Evolutionary conservation across 192 early-diverging fungal species (phyloP).

Genomic region (Podila verticillata): DNA sequence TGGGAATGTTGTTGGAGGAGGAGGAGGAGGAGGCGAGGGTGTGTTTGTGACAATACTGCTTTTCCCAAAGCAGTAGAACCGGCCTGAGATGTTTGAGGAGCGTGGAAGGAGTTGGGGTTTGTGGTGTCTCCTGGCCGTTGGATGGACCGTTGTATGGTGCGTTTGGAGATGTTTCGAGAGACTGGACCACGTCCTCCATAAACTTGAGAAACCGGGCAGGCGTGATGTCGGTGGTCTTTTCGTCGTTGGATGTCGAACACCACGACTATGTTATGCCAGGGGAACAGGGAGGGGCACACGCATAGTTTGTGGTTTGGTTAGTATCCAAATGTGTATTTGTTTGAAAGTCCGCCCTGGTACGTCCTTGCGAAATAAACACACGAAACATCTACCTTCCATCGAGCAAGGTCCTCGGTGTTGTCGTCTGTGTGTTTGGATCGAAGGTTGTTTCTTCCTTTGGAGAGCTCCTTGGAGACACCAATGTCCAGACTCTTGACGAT

Average conservation of each 20-base stretch:
- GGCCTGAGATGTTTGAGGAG: constrained; percentile 10
- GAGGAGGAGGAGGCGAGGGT: not conserved
- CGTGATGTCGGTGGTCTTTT: not conserved
- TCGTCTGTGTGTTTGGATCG: no score
- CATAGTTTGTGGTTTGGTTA: not conserved
- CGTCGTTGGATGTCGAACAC: not conserved
- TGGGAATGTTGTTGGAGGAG: not conserved
- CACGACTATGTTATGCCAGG: not conserved
- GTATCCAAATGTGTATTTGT: no score
- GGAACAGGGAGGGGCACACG: not conserved
- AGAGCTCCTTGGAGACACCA: no score
- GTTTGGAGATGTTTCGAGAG: no score
- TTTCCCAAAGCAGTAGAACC: constrained; percentile 26
- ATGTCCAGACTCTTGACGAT: no score
- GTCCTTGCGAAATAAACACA: no score
- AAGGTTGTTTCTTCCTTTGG: no score
- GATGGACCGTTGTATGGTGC: not conserved
- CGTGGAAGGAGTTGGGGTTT: not conserved
- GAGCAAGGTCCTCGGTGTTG: no score
- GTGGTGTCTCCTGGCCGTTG: not conserved
- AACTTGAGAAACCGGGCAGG: not conserved
- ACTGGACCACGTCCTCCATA: not conserved
- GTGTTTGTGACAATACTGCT: constrained; percentile 4
- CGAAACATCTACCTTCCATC: no score
- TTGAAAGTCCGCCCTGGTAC: no score